phyloP scores from a whole-genome alignment of 208 protist species.

The Crithidia bombi region DNA sequence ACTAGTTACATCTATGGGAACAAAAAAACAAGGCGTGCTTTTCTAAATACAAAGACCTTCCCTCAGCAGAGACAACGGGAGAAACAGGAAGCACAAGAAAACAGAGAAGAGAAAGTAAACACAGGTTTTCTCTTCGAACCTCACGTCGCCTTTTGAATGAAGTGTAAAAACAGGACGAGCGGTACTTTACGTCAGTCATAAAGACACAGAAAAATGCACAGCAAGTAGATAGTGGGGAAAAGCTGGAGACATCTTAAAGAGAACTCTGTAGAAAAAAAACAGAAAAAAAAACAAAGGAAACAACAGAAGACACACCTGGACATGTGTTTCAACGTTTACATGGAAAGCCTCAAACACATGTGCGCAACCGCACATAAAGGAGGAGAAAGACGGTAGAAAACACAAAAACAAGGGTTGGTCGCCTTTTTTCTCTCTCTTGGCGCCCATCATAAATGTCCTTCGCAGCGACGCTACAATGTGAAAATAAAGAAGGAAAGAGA shows the following conservation, averaged over 20 bases:
- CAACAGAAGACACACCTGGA: no score
- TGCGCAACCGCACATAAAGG: no score
- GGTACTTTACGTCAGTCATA: not conserved
- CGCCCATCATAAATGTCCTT: not conserved
- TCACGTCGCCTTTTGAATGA: not conserved
- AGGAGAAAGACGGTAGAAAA: no score
- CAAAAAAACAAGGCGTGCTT: no score
- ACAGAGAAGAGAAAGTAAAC: not conserved
- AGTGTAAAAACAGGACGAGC: not conserved
- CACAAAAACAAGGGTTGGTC: no score
- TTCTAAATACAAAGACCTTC: not conserved
- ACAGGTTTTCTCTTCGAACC: not conserved
- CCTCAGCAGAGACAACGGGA: conserved; percentile 2
- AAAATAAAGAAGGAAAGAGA: not conserved
- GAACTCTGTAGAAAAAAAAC: no score
- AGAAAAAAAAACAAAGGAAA: no score
- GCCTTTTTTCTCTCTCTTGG: no score
- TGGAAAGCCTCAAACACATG: no score
- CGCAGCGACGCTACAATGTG: no score
- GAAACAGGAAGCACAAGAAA: conserved; percentile 11
- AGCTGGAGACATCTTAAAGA: not conserved
- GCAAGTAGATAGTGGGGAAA: not conserved
- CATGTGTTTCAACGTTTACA: no score
- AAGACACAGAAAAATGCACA: not conserved
- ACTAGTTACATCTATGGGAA: no score